phyloP scores from a whole-genome alignment of 2,329 filamentous ascomycete species.

The Nemania diffusa region DNA sequence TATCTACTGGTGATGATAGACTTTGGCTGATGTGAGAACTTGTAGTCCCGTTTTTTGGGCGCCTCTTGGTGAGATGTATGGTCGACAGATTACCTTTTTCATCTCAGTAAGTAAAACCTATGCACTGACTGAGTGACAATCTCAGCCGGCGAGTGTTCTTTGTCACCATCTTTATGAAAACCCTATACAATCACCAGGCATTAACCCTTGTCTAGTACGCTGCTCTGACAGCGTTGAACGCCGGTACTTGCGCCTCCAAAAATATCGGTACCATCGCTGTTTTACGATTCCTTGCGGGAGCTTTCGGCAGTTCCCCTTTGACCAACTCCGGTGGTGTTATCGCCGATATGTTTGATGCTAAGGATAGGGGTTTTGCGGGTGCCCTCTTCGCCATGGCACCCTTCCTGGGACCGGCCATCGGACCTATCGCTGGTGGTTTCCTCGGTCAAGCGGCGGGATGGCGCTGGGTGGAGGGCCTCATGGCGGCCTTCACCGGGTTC shows the following conservation, averaged over 20 bases:
- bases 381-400: conserved; percentile 73
- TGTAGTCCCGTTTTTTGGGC: conserved; percentile 69
- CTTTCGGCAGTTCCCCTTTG: conserved; percentile 65
- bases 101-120: conserved; percentile 51
- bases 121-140: neutral
- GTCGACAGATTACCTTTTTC: conserved; percentile 65
- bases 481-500: conserved; percentile 70
- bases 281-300: conserved; percentile 69
- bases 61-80: conserved; percentile 71
- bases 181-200: neutral
- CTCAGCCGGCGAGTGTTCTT: neutral
- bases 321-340: conserved; percentile 69
- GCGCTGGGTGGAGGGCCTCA: conserved; percentile 76
- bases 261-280: conserved; percentile 67
- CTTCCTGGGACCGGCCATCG: conserved; percentile 71
- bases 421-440: conserved; percentile 75
- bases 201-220: conserved; percentile 52
- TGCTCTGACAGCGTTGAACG: conserved; percentile 67
- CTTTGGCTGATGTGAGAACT: conserved; percentile 23
- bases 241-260: conserved; percentile 62
- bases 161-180: neutral
- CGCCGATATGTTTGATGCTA: conserved; percentile 66
- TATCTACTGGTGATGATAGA: conserved; percentile 64
- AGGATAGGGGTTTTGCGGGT: conserved; percentile 65
- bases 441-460: conserved; percentile 71